Evolutionary conservation across 2,329 filamentous ascomycete species (phyloP), one percentile per base, ranked within the genome.

Genomic region (Aspergillus phoenicis): DNA sequence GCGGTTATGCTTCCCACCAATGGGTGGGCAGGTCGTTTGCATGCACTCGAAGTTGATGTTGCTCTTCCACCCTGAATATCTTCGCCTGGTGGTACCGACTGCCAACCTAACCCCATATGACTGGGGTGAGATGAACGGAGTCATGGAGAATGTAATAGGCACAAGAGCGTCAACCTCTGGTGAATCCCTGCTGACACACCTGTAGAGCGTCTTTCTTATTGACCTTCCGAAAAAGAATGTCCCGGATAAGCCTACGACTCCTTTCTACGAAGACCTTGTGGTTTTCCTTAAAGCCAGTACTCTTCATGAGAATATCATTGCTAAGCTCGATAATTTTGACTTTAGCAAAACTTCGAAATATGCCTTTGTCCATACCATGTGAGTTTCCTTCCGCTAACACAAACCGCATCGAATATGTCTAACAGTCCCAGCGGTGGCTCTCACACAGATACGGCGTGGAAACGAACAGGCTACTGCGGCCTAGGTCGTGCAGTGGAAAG

Each of bases 1-100:
- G 58, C 85, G 85, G 20, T 68, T 88, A 58, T 93, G 91, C 72
- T 97, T 98, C 71, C 94, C 94, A 15, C 84, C 85, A 2, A 94
- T 97, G 91, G 81, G 86, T 43, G 85, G 87, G 1, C 81, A 85
- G 51, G 78, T 86, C 5, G 89, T 88, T 24, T 88, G 84, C 68
- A 97, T 98, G 93, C 95, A 98, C 76, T 96, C 92, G 53, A 98
- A 99, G 73, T 81, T 98, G 47, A 93, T 96, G 84, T 78, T 98
- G 1, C 82, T 98, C n/a, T 94, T 93, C 68, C 91, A 92, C 68
- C 78, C 84, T 0, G 78, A 78, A 1, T 88, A 93, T 73, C 77
- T 97, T 15, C 87, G 95, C 6, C 83, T 99, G 48, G 94, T 90
- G 1, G 82, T 98, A 2, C 93, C 95, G 0, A 94, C 89, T 3